Percentiles rank a stretch among this genome's conserved stretches.
Evolutionary conservation across 2,329 filamentous ascomycete genomes (phyloP).

Genomic region (Neospermospora avenae): DNA sequence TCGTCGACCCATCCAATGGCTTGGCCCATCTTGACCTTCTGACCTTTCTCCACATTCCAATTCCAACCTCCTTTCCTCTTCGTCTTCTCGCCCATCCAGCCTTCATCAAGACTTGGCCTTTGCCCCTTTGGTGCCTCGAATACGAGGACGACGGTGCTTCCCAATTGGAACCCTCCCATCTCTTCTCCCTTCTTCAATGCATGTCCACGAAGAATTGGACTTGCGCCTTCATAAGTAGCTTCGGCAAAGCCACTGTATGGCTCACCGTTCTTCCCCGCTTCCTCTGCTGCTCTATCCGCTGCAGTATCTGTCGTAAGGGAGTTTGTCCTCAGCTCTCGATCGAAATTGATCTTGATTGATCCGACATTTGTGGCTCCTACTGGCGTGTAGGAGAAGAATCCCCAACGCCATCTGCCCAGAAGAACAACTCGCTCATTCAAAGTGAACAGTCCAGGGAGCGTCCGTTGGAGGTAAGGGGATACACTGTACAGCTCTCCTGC

Average conservation of each 20-base stretch:
- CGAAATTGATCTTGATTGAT: conserved; percentile 95
- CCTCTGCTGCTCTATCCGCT: conserved; percentile 79
- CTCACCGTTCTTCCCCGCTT: conserved; percentile 72
- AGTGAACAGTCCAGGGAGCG: conserved; percentile 89
- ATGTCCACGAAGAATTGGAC: conserved; percentile 74
- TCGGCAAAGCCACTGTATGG: conserved; percentile 88
- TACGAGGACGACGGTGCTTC: conserved; percentile 90
- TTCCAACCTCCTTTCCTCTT: conserved; percentile 67
- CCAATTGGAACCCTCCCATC: conserved; percentile 97
- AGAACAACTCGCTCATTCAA: conserved; percentile 95
- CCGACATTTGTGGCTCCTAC: conserved; percentile 98
- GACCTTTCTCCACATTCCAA: conserved; percentile 85
- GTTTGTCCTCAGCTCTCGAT: conserved; percentile 90
- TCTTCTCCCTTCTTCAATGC: conserved; percentile 85
- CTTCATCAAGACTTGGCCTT: conserved; percentile 55
- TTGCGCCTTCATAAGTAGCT: conserved; percentile 80
- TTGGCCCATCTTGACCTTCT: conserved; percentile 86
- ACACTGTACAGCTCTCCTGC: conserved; percentile 94
- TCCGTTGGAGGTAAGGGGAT: conserved; percentile 90
- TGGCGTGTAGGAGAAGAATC: conserved; percentile 94
- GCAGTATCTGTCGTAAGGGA: conserved; percentile 88
- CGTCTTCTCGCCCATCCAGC: conserved; percentile 51
- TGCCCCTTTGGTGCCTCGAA: conserved; percentile 82
- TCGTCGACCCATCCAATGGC: conserved; percentile 73
- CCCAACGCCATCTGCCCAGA: conserved; percentile 90